Conservation (phyloP, 2,329 filamentous ascomycete genomes). For the Ascocoryne sarcoides region DNA sequence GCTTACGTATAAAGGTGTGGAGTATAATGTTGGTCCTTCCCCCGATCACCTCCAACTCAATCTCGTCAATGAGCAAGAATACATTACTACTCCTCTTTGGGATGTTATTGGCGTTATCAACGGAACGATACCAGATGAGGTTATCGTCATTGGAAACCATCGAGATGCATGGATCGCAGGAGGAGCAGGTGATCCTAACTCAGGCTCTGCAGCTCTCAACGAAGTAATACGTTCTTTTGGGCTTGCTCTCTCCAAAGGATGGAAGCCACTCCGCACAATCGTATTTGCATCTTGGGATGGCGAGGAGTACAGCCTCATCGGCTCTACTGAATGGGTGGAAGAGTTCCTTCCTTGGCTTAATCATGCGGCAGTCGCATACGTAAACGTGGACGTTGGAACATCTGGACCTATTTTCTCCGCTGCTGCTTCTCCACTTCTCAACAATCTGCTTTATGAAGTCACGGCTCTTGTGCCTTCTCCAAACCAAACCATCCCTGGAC, state of each 20-base stretch:
- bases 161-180: constrained; percentile 84
- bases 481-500: constrained; percentile 31
- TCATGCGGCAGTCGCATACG: constrained; percentile 59
- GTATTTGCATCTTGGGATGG: constrained; percentile 73
- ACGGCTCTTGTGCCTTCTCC: constrained; percentile 39
- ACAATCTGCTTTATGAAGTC: constrained; percentile 50
- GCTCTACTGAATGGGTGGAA: constrained; percentile 81
- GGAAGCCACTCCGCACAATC: constrained; percentile 82
- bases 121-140: constrained; percentile 77
- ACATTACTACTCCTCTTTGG: constrained; percentile 76
- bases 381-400: constrained; percentile 70
- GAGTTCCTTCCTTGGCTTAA: constrained; percentile 71
- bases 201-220: constrained; percentile 69
- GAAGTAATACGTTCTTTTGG: constrained; percentile 72
- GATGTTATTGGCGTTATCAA: constrained; percentile 91
- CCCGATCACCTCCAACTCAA: constrained; percentile 62
- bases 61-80: constrained; percentile 70
- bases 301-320: constrained; percentile 72
- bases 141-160: constrained; percentile 86
- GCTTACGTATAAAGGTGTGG: constrained; percentile 54
- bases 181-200: constrained; percentile 77
- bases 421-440: constrained; percentile 53
- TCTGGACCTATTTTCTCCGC: constrained; percentile 47
- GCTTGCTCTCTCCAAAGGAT: constrained; percentile 60
- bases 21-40: constrained; percentile 63